Evolutionary conservation across 192 early-diverging fungal genomes (phyloP), one percentile per base, ranked within the genome.

Genomic region (Podila epicladia): DNA sequence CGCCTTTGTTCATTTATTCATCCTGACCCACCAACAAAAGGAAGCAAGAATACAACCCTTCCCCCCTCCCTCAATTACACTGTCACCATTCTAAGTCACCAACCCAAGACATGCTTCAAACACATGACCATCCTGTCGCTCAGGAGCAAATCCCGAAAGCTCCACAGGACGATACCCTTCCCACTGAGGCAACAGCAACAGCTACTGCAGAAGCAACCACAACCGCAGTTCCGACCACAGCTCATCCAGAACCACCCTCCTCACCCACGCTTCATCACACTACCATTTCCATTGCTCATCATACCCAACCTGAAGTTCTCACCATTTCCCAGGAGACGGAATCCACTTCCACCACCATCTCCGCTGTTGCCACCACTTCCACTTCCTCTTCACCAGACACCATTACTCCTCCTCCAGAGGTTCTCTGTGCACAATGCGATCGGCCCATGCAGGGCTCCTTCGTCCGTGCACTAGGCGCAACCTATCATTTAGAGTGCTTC

Each of bases 401-500:
- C 13, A 65, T 62, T 11, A 17, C 45, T 26, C 64, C 69, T 66
- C 58, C 69, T 67, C 58, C 69, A 62, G 69, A 62, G 19, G 69
- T 71, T 55, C 71, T 62, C 29, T 97, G 95, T 70, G 80, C 86
- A 12, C 82, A 87, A 67, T 99, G 97, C 76, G 82, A 82, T 28
- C 79, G 84, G 59, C 72, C 86, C 65, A 91, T 99, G 69, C 87
- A 91, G 31, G 95, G 94, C 65, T 97, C 97, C 76, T 94, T 95
- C 86, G 96, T 99, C 67, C 87, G 94, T 33, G 94, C 97, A 45
- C 78, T 95, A 65, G 89, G 90, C 63, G 89, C 89, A n/a, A 90
- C 92, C 63, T 98, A 91, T 83, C 98, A 99, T 82, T 85, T 97
- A 53, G 92, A 97, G 58, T 99, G 98, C 78, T 98, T 99, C 67